Evolutionary conservation across 2,329 filamentous ascomycete species (phyloP).

Genomic region (Celoporthe dispersa): DNA sequence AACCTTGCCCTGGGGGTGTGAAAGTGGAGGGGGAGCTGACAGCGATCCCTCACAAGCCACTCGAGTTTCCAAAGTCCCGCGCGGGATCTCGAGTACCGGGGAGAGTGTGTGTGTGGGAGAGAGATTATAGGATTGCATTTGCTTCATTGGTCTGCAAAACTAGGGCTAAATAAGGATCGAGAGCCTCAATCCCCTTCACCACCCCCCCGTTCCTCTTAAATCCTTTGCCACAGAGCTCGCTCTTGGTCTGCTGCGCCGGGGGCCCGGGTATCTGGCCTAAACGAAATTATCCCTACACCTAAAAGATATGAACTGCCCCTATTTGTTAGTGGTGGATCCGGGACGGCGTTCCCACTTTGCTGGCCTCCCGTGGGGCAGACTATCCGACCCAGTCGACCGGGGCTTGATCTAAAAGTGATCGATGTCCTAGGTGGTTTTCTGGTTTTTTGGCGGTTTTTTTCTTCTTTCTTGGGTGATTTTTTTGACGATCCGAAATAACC

Average conservation of each 20-base stretch:
- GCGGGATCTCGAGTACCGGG: not conserved
- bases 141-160: not conserved
- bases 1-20: not conserved
- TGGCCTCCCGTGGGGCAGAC: not conserved
- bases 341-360: constrained; percentile 2
- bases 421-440: no score
- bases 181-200: not conserved
- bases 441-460: not conserved
- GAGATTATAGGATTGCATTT: constrained; percentile 9
- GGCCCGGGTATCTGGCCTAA: not conserved
- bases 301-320: not conserved
- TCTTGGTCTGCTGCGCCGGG: not conserved
- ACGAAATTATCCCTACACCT: constrained; percentile 12
- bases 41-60: not conserved
- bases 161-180: not conserved
- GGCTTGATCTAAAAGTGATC: constrained; percentile 3
- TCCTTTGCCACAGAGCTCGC: not conserved
- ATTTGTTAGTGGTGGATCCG: constrained; percentile 3
- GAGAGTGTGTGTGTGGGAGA: no score
- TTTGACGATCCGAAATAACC: not conserved
- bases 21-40: not conserved
- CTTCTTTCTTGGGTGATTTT: no score
- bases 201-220: not conserved
- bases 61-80: not conserved
- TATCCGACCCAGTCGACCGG: not conserved